Evolutionary conservation across 768 basidiomycete genomes (phyloP), one percentile per base, ranked within the genome.

Genomic region (Hypsizygus marmoreus): DNA sequence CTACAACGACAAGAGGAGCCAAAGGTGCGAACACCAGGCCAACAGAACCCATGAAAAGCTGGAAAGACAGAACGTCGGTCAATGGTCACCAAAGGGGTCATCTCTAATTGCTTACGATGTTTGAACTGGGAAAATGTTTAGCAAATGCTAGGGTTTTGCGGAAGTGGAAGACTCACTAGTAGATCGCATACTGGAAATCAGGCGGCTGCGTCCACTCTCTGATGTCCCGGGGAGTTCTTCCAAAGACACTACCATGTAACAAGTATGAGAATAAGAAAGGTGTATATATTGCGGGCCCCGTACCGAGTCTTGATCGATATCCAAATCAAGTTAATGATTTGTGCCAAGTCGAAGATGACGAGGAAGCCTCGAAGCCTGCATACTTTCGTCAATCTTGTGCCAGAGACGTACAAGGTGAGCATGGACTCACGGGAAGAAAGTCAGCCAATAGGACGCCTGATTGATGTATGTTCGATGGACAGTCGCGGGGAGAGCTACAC

Each of bases 21-120:
- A 99, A 71, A 11, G 95, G 95, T 0, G 95, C 93, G 59, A 98
- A 98, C 13, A 97, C 86, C 38, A 99, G 68, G 0, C 85, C 95
- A 36, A 99, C 91, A n/a, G 90, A 79, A n/a, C 73, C 88, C 85
- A 93, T 91, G 69, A 94, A 92, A 30, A 92, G 69, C 84, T 87
- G 54, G 32, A 46, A 23, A 36, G 29, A 45, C 23, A 43, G 23
- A n/a, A n/a, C n/a, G n/a, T 56, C 59, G 43, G 53, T 53, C 20
- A 23, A 34, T 60, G 51, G 11, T 29, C 25, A 24, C 10, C 32
- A 32, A 24, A 45, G n/a, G n/a, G n/a, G n/a, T n/a, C n/a, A n/a
- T n/a, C n/a, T n/a, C n/a, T n/a, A 13, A 60, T 41, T 48, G 70
- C 77, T 49, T 58, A 82, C 81, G 41, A 79, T 70, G 54, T 86